Evolutionary conservation across 306 rosid genomes (phyloP).

Genomic region (Alnus rubra): DNA sequence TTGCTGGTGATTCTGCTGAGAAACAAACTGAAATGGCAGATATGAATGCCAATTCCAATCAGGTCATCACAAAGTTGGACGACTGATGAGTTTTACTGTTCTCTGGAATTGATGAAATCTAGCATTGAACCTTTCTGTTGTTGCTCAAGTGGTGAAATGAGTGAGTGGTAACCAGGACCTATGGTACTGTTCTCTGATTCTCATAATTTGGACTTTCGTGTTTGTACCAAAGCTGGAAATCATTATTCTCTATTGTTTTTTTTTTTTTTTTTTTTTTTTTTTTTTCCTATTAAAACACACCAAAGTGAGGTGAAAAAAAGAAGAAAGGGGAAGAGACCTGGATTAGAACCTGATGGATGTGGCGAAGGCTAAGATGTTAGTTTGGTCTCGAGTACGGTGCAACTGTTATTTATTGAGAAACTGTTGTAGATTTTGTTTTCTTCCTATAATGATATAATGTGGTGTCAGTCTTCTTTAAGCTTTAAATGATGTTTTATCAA

Average conservation of each 20-base stretch:
- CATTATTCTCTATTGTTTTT: background rate
- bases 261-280: background rate
- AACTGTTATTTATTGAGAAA: constrained; percentile 21
- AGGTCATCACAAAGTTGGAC: background rate
- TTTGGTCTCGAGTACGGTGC: constrained; percentile 14
- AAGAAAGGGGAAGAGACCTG: background rate
- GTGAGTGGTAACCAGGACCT: background rate
- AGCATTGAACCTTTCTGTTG: background rate
- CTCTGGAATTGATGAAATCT: background rate
- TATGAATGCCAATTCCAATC: background rate
- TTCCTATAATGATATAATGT: background rate
- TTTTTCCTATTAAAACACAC: background rate
- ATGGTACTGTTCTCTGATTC: background rate
- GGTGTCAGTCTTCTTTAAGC: background rate
- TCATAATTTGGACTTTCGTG: no score
- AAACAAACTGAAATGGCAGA: background rate
- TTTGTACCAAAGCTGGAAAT: no score
- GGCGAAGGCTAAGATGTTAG: background rate
- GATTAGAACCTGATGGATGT: background rate
- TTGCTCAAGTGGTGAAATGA: background rate
- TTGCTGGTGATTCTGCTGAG: constrained; percentile 2
- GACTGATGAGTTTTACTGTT: background rate
- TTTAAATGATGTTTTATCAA: background rate
- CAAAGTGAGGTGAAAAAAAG: background rate
- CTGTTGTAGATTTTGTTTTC: background rate